phyloP scores from a whole-genome alignment of 768 basidiomycete genomes.

The Russula griseocarnosa region DNA sequence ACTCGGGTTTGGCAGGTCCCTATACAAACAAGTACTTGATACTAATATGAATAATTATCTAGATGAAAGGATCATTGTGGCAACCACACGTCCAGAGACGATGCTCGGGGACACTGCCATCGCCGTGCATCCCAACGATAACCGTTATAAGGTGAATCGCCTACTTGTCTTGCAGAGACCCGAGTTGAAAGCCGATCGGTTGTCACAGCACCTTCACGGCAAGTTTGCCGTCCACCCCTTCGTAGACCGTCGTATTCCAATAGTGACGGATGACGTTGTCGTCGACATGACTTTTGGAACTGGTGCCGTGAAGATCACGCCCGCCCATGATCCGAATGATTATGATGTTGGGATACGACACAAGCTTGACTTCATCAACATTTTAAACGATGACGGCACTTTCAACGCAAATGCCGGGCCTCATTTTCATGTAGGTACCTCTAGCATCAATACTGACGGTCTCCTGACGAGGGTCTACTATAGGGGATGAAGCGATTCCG shows the following conservation, averaged over 20 bases:
- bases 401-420: slow-evolving; percentile 86
- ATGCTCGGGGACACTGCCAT: slow-evolving; percentile 98
- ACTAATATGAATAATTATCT: slow-evolving; percentile 2
- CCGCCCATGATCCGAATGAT: slow-evolving; percentile 96
- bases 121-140: slow-evolving; percentile 92
- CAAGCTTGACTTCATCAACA: slow-evolving; percentile 86
- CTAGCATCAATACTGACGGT: not conserved
- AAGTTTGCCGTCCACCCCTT: slow-evolving; percentile 91
- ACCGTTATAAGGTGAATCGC: slow-evolving; percentile 68
- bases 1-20: slow-evolving; percentile 52
- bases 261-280: slow-evolving; percentile 75
- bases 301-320: slow-evolving; percentile 98
- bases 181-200: too few relatives aligned
- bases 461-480: not conserved
- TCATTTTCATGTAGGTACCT: slow-evolving; percentile 55
- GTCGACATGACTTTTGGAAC: slow-evolving; percentile 97
- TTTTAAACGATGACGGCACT: slow-evolving; percentile 95
- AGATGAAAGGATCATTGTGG: slow-evolving; percentile 84
- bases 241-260: slow-evolving; percentile 78
- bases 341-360: slow-evolving; percentile 91
- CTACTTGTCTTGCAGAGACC: not conserved
- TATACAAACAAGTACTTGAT: not conserved
- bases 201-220: slow-evolving; percentile 76
- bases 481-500: slow-evolving; percentile 99
- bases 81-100: slow-evolving; percentile 97